Evolutionary conservation across 345 rosid species (phyloP).

Genomic region (Clarkia xantiana): DNA sequence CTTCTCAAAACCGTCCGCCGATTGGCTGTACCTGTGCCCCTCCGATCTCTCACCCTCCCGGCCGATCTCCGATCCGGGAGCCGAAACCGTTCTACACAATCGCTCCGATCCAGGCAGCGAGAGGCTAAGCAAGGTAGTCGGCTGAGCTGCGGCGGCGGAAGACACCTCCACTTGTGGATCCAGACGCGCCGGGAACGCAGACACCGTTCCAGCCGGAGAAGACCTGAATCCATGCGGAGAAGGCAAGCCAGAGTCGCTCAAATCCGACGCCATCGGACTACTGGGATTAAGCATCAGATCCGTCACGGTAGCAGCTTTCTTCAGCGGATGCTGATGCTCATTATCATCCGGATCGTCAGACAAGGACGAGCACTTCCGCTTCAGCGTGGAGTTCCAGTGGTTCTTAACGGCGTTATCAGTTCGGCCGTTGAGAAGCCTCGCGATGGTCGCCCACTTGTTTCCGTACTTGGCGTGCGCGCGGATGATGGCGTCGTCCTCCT

Average conservation of each 20-base stretch:
- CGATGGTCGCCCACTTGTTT: slow-evolving; percentile 77
- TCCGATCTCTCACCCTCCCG: slow-evolving; percentile 1
- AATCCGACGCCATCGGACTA: slow-evolving; percentile 57
- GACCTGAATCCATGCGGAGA: slow-evolving; percentile 33
- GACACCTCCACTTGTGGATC: slow-evolving; percentile 19
- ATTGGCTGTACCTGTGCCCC: slow-evolving; percentile 2
- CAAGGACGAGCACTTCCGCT: slow-evolving; percentile 46
- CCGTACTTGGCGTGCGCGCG: slow-evolving; percentile 62
- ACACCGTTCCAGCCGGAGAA: slow-evolving; percentile 23
- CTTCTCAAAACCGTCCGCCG: slow-evolving; percentile 16
- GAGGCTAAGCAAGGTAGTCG: slow-evolving; percentile 43
- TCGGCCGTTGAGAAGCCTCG: slow-evolving; percentile 62
- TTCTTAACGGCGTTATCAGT: slow-evolving; percentile 72
- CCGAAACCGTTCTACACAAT: slow-evolving; percentile 7
- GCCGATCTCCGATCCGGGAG: slow-evolving; percentile 7
- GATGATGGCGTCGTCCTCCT: slow-evolving; percentile 51
- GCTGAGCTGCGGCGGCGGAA: slow-evolving; percentile 13
- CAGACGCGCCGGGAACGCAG: slow-evolving; percentile 22
- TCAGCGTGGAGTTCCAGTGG: slow-evolving; percentile 77
- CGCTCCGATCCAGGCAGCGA: slow-evolving; percentile 52
- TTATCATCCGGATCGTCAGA: slow-evolving; percentile 18
- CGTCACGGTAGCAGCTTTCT: slow-evolving; percentile 50
- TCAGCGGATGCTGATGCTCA: slow-evolving; percentile 29
- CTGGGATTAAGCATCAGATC: slow-evolving; percentile 39
- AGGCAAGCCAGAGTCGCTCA: slow-evolving; percentile 50